phyloP scores from a whole-genome alignment of 208 protist genomes.

The Crithidia bombi region DNA sequence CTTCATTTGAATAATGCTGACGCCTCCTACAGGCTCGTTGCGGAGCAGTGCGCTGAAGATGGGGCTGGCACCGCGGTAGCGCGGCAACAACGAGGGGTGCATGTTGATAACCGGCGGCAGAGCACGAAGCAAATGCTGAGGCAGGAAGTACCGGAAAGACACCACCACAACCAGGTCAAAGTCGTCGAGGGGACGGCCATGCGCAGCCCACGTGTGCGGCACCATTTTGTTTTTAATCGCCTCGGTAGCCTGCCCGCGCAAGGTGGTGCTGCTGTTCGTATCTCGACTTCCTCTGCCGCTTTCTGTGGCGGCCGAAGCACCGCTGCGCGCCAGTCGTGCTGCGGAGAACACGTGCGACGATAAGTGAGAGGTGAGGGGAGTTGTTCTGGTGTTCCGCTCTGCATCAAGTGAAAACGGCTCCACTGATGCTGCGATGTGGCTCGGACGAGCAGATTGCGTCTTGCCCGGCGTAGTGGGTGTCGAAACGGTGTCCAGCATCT shows the following conservation, averaged over 20 bases:
- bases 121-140: conserved; percentile 53
- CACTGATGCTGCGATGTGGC: neutral
- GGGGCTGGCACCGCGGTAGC: conserved; percentile 88
- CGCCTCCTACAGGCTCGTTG: conserved; percentile 71
- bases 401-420: neutral
- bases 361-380: neutral
- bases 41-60: conserved; percentile 85
- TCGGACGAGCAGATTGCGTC: neutral
- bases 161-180: conserved; percentile 86
- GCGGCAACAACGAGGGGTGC: conserved; percentile 88
- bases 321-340: neutral
- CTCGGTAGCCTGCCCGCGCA: neutral
- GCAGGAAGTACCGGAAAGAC: conserved; percentile 90
- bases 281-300: neutral
- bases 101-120: conserved; percentile 86
- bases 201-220: conserved; percentile 33
- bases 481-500: conserved; percentile 44
- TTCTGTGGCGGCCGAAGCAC: neutral
- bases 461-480: neutral
- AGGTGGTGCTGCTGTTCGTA: neutral
- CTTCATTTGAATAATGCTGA: conserved; percentile 78
- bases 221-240: neutral
- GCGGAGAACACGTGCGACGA: conserved; percentile 6
- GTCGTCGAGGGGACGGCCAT: conserved; percentile 44
- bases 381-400: neutral